Conservation (phyloP, 108 stramenopile genomes). For the Aurantiochytrium sp. region DNA sequence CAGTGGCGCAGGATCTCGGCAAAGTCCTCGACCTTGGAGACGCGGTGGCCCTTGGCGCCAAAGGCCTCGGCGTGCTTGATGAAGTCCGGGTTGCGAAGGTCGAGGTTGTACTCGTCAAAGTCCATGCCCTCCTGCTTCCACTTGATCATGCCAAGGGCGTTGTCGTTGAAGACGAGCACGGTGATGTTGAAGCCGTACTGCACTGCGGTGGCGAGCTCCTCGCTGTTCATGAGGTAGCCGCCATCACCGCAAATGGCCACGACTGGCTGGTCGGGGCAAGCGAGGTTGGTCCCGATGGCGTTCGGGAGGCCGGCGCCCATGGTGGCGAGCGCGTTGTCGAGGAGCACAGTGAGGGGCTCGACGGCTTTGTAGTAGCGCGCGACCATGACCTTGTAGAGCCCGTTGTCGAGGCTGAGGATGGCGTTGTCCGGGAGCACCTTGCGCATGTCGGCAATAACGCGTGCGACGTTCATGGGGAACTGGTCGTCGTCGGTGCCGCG, state of each 20-base stretch:
- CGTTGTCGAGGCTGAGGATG: slow-evolving; percentile 40
- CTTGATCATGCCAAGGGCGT: slow-evolving; percentile 46
- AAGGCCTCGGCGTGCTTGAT: slow-evolving; percentile 34
- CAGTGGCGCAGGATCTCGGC: neutral
- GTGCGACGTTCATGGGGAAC: slow-evolving; percentile 38
- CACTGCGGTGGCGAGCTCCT: slow-evolving; percentile 35
- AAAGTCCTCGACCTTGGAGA: slow-evolving; percentile 31
- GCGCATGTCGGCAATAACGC: slow-evolving; percentile 36
- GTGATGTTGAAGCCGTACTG: slow-evolving; percentile 36
- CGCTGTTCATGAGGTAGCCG: slow-evolving; percentile 36
- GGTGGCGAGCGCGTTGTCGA: slow-evolving; percentile 42
- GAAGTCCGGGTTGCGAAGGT: slow-evolving; percentile 42
- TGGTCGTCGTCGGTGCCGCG: neutral
- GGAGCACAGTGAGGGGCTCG: slow-evolving; percentile 35
- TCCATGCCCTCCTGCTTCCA: slow-evolving; percentile 38
- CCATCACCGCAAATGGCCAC: slow-evolving; percentile 41
- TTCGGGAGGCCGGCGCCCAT: slow-evolving; percentile 46
- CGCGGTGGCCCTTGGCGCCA: slow-evolving; percentile 37
- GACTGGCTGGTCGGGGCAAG: slow-evolving; percentile 28
- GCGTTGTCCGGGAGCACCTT: slow-evolving; percentile 31
- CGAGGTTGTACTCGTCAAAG: slow-evolving; percentile 39
- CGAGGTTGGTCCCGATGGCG: slow-evolving; percentile 34
- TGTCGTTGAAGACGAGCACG: slow-evolving; percentile 38
- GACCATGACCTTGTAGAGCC: slow-evolving; percentile 40
- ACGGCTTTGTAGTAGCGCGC: slow-evolving; percentile 33